Percentiles rank a stretch among this genome's conserved stretches.
phyloP scores from a whole-genome alignment of 441 rosid species.

The Omphalea diandra region DNA sequence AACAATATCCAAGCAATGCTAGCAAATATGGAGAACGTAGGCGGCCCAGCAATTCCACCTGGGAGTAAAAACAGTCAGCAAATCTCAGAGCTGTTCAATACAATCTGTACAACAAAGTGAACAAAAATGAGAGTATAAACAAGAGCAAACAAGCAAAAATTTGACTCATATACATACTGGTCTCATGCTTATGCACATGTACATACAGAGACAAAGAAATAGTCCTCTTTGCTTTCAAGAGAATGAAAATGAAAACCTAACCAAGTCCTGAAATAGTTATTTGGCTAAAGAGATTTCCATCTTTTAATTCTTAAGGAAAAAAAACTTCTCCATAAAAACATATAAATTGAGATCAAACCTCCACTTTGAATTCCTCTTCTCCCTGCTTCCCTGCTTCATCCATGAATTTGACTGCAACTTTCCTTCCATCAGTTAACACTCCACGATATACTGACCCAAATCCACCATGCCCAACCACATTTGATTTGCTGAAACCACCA shows the following conservation, averaged over 20 bases:
- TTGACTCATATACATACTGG: neutral
- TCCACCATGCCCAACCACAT: constrained; percentile 95
- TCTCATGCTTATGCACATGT: neutral
- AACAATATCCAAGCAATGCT: constrained; percentile 87
- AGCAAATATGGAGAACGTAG: constrained; percentile 70
- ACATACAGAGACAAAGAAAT: neutral
- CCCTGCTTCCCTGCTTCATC: constrained; percentile 90
- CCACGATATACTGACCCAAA: constrained; percentile 87
- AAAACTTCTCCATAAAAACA: neutral
- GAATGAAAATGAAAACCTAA: neutral
- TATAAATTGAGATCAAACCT: constrained; percentile 42
- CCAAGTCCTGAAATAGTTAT: neutral
- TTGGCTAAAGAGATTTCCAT: neutral
- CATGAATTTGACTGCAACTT: constrained; percentile 90
- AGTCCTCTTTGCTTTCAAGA: neutral
- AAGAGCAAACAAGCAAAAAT: neutral
- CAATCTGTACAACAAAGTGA: constrained; percentile 5
- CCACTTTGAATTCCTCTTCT: constrained; percentile 87
- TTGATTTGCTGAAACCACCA: constrained; percentile 85
- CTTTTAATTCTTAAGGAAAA: neutral
- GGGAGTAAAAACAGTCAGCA: constrained; percentile 17
- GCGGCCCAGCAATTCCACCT: constrained; percentile 81
- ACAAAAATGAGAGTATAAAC: neutral
- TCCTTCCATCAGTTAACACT: constrained; percentile 75
- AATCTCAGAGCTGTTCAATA: constrained; percentile 10